Evolutionary conservation across 106 monocot species (phyloP).

Genomic region (Gastrodia elata): DNA sequence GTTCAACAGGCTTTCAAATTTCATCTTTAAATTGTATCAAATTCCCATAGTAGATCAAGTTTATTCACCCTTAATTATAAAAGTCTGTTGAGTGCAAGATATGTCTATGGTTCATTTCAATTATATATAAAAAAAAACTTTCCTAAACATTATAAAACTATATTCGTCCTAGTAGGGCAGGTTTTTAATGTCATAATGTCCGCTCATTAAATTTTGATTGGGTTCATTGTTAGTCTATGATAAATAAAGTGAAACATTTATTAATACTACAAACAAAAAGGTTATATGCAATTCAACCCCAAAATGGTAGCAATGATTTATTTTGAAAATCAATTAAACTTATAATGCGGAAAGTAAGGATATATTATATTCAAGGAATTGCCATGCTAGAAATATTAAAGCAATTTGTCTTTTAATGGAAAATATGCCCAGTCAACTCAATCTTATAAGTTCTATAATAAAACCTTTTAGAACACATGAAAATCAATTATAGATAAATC

Average conservation of each 20-base stretch:
- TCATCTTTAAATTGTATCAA: background rate
- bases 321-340: background rate
- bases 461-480: too few species aligned
- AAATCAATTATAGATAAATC: too few species aligned
- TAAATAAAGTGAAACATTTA: background rate
- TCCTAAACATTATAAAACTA: background rate
- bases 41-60: background rate
- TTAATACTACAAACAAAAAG: background rate
- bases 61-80: too few species aligned
- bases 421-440: too few species aligned
- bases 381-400: too few species aligned
- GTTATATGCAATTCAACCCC: background rate
- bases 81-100: too few species aligned
- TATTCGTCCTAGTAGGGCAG: background rate
- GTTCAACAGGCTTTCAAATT: background rate
- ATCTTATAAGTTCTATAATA: too few species aligned
- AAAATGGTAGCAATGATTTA: background rate
- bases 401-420: too few species aligned
- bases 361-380: too few species aligned
- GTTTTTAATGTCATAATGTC: background rate
- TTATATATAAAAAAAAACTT: background rate
- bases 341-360: too few species aligned
- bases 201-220: background rate
- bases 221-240: background rate
- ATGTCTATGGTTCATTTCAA: background rate